Evolutionary conservation across 352 stramenopile species (phyloP).

Genomic region (Pythium sp.): DNA sequence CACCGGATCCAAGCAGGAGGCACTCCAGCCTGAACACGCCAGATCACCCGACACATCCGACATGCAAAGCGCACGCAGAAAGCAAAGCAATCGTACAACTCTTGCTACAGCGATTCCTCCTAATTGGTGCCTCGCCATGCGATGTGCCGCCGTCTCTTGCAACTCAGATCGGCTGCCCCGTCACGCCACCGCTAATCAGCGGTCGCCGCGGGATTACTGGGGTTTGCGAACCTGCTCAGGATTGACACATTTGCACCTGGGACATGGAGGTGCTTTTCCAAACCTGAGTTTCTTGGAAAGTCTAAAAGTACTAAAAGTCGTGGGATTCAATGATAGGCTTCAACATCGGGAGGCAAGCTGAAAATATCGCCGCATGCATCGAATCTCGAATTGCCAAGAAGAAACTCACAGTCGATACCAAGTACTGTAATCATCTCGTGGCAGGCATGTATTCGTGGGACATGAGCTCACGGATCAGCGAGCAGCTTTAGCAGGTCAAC

Average conservation of each 20-base stretch:
- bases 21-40: neutral
- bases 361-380: neutral
- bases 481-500: too few species aligned
- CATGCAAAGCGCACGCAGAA: neutral
- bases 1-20: neutral
- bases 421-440: too few species aligned
- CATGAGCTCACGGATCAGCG: too few species aligned
- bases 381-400: too few species aligned
- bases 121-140: neutral
- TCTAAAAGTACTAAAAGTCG: neutral
- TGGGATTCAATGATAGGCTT: neutral
- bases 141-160: neutral
- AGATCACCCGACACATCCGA: neutral
- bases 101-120: neutral
- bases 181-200: neutral
- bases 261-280: neutral
- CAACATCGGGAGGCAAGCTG: neutral
- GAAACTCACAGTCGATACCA: too few species aligned
- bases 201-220: neutral
- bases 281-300: neutral
- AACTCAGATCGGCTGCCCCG: neutral
- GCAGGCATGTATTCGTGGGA: too few species aligned
- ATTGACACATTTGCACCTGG: neutral
- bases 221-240: neutral
- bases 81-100: neutral